Percentiles rank a stretch among this genome's conserved stretches.
phyloP scores from a whole-genome alignment of 768 basidiomycete species.

The Boletus subcaerulescens region DNA sequence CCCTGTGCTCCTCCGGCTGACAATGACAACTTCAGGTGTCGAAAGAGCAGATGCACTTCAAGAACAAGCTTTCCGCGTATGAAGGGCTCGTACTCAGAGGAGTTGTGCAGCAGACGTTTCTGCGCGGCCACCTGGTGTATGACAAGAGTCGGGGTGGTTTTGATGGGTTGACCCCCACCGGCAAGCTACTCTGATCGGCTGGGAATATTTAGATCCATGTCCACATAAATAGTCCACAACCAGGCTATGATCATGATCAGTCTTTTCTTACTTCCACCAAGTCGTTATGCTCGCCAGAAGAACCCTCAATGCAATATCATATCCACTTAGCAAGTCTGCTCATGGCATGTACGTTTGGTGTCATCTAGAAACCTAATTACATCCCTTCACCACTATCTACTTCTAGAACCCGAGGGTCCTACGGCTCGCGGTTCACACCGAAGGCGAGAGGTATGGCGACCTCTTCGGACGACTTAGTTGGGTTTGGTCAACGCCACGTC shows the following conservation, averaged over 20 bases:
- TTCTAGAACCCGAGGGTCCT: background rate
- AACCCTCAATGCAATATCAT: background rate
- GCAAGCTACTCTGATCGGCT: conserved; percentile 29
- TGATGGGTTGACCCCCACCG: conserved; percentile 32
- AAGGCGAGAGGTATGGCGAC: conserved; percentile 20
- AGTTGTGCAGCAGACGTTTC: conserved; percentile 69
- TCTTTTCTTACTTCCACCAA: too few relatives aligned
- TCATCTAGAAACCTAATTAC: background rate
- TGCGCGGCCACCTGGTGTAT: conserved; percentile 76
- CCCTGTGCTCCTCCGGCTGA: conserved; percentile 3
- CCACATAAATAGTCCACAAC: too few relatives aligned
- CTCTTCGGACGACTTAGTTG: conserved; percentile 23
- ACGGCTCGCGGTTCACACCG: background rate
- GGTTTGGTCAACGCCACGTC: conserved; percentile 44
- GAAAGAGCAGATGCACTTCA: conserved; percentile 73
- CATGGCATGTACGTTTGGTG: conserved; percentile 14
- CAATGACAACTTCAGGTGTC: conserved; percentile 52
- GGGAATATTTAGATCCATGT: background rate
- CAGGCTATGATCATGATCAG: too few relatives aligned
- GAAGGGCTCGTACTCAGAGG: conserved; percentile 71
- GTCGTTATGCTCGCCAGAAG: conserved; percentile 13
- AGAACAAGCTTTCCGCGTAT: conserved; percentile 93
- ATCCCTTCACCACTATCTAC: background rate
- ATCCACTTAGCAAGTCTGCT: background rate
- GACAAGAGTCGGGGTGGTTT: conserved; percentile 39